Conservation (phyloP, 108 stramenopile species). For the Skeletonema menzelii region DNA sequence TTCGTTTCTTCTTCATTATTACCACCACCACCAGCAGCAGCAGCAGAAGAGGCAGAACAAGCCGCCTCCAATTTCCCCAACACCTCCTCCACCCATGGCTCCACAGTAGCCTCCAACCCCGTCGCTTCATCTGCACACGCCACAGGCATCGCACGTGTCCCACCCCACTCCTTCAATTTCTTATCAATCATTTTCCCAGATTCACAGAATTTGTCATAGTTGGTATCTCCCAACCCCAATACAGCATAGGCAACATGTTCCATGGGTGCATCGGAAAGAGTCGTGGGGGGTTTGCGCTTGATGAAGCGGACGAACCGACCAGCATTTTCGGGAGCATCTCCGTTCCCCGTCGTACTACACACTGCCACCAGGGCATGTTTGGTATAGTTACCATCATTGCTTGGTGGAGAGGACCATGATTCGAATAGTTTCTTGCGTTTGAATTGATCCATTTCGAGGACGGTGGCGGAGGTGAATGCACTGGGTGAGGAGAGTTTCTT, state of each 20-base stretch:
- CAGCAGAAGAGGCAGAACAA: constrained; percentile 16
- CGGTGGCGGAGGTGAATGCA: constrained; percentile 50
- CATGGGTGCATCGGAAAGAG: constrained; percentile 38
- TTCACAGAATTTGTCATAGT: constrained; percentile 90
- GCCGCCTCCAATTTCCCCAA: constrained; percentile 44
- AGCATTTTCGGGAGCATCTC: constrained; percentile 90
- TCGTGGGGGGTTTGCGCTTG: constrained; percentile 53
- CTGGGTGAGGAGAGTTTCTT: constrained; percentile 16
- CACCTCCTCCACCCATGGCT: constrained; percentile 73
- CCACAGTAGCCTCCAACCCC: constrained; percentile 84
- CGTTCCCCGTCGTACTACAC: constrained; percentile 91
- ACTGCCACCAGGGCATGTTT: constrained; percentile 72
- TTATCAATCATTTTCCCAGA: constrained; percentile 66
- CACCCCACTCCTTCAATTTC: constrained; percentile 73
- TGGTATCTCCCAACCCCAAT: constrained; percentile 88
- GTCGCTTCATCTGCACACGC: constrained; percentile 91
- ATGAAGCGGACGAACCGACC: constrained; percentile 73
- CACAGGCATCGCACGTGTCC: constrained; percentile 46
- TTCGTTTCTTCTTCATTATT: constrained; percentile 8
- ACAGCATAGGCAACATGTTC: constrained; percentile 64
- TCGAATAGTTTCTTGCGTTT: constrained; percentile 50
- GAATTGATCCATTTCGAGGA: constrained; percentile 62
- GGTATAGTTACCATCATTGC: not conserved
- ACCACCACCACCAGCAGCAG: not conserved
- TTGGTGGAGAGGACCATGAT: constrained; percentile 26